These are phyloP conservation scores for Paramecium sonneborni DNA, from an alignment of 73 alveolate species.

Conservation along the genomic window DNA sequence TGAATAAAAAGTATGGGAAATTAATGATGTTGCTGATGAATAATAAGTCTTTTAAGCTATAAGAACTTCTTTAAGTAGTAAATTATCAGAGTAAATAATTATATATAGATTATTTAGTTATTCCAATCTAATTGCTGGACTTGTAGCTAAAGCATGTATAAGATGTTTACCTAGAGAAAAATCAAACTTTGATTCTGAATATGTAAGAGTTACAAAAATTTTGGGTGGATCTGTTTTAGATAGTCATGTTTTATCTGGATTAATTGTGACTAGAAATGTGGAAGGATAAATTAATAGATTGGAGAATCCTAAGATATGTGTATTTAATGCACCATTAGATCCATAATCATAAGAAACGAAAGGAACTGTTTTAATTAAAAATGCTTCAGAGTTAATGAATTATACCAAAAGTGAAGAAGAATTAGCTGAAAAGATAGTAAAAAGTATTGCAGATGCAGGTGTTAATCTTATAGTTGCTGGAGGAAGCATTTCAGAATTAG, in stretches of 20 bases:
- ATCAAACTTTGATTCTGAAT: constrained; percentile 91
- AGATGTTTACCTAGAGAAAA: constrained; percentile 79
- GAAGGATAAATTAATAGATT: constrained; percentile 93
- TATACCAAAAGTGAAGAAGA: constrained; percentile 98
- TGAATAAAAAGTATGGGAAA: constrained; percentile 76
- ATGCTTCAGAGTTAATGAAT: constrained; percentile 95
- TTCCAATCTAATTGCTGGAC: constrained; percentile 47
- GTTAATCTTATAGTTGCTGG: constrained; percentile 92
- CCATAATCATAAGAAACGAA: constrained; percentile 97
- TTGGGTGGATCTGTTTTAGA: constrained; percentile 94
- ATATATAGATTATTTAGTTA: background rate
- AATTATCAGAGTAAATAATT: constrained; percentile 68
- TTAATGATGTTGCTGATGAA: constrained; percentile 81
- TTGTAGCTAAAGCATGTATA: constrained; percentile 64
- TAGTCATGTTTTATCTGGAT: constrained; percentile 90
- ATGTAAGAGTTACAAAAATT: constrained; percentile 94
- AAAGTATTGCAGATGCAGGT: constrained; percentile 94
- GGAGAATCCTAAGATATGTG: constrained; percentile 94
- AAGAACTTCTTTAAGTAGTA: constrained; percentile 90
- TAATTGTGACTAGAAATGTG: constrained; percentile 83
- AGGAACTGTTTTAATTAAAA: constrained; percentile 95
- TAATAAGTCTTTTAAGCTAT: constrained; percentile 83
- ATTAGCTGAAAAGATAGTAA: constrained; percentile 86
- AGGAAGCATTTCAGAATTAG: constrained; percentile 94
- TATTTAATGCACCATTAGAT: constrained; percentile 94